Conservation (phyloP, 2,329 filamentous ascomycete genomes). For the Nigrospora sphaerica region DNA sequence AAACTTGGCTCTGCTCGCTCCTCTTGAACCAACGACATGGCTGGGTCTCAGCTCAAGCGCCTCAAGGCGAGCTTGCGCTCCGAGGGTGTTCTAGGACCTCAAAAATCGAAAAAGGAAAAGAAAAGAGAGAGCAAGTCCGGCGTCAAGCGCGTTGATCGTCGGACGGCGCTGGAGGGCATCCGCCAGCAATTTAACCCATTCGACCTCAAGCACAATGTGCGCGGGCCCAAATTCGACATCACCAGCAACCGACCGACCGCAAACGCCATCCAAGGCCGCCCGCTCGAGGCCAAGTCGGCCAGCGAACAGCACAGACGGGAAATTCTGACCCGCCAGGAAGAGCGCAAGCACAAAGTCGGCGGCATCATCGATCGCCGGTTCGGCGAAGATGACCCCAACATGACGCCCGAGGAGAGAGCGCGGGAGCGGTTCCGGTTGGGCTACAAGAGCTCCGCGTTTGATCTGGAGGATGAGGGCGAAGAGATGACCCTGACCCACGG, state of each 20-base stretch:
- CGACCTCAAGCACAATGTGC: slow-evolving; percentile 70
- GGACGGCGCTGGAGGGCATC: slow-evolving; percentile 74
- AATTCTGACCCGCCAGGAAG: slow-evolving; percentile 85
- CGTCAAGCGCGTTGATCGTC: slow-evolving; percentile 70
- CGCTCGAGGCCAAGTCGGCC: slow-evolving; percentile 75
- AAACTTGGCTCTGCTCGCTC: too few species aligned
- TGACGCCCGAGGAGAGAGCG: slow-evolving; percentile 90
- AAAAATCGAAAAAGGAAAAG: slow-evolving; percentile 93
- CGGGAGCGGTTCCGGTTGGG: slow-evolving; percentile 76
- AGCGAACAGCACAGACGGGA: slow-evolving; percentile 80
- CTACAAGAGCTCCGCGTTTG: slow-evolving; percentile 76
- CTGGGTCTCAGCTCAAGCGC: slow-evolving; percentile 92
- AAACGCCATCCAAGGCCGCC: slow-evolving; percentile 62
- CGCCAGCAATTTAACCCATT: slow-evolving; percentile 98
- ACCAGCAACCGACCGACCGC: slow-evolving; percentile 57
- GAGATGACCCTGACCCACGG: slow-evolving; percentile 72
- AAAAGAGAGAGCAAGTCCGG: slow-evolving; percentile 63
- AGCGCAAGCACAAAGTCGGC: slow-evolving; percentile 81
- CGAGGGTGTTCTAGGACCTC: slow-evolving; percentile 82
- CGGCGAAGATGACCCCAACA: slow-evolving; percentile 88
- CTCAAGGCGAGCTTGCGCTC: slow-evolving; percentile 86
- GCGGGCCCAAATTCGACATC: slow-evolving; percentile 78
- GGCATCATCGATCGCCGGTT: slow-evolving; percentile 90
- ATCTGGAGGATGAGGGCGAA: slow-evolving; percentile 75
- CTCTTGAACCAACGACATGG: slow-evolving; percentile 48